Base-by-base conservation (phyloP, 2,329 filamentous ascomycete genomes). In the Fusarium palustre region DNA sequence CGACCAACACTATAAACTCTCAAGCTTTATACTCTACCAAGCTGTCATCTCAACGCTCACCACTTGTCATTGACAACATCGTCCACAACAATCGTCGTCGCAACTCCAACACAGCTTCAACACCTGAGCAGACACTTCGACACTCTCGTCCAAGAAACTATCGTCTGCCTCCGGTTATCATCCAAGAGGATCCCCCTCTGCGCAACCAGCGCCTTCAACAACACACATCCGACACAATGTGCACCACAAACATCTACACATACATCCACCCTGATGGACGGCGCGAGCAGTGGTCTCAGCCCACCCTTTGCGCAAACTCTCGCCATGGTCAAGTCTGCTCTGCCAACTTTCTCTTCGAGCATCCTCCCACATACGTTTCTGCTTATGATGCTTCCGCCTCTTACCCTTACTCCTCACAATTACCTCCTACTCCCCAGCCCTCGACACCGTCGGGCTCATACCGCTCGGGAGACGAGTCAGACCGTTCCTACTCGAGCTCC, bases 221-320 rank as follows among this genome's bases (percentile, higher is more conserved):
- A 28, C 66, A 39, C 30, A 70, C 50, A 56, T 74, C 75, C 69
- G 71, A 74, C 80, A 81, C 78, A 49, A 87, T 87, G 85, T 87
- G 85, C 77, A 80, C 81, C 66, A 83, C 80, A 63, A 79, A 84
- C 71, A 67, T 83, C 52, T 84, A 81, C 78, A 78, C 81, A 34
- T 82, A 83, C 74, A 73, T 82, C 71, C 81, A 82, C 79, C 80
- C 83, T 5, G 82, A 86, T 74, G 83, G 83, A 59, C 79, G 76
- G 49, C 66, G 61, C 48, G 73, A 78, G 69, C 74, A 76, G 50
- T 69, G 73, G 36, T 76, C 79, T 49, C 79, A 80, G 56, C 74
- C 77, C 9, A 74, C 78, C 33, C 75, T 79, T 39, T 84, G 84
- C 78, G 67, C 76, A 13, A 71, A 78, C 20, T 79, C 82, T 46